phyloP scores from a whole-genome alignment of 306 rosid species.

The Cucurbita maxima region DNA sequence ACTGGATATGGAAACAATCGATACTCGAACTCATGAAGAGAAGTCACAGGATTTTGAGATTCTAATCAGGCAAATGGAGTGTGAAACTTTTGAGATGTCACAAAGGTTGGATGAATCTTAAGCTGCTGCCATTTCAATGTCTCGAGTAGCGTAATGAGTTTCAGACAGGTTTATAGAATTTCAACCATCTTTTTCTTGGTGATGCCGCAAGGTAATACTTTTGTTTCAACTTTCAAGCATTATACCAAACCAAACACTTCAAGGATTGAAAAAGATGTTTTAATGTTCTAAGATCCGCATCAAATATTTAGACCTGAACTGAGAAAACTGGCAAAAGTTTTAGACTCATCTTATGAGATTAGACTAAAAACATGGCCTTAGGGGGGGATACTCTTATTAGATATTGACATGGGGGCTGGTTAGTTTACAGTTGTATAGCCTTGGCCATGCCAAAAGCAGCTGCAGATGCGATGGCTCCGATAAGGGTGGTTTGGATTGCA shows the following conservation, averaged over 20 bases:
- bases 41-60: conserved; percentile 25
- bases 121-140: background rate
- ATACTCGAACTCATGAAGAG: conserved; percentile 12
- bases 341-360: background rate
- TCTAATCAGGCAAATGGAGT: conserved; percentile 36
- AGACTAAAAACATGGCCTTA: background rate
- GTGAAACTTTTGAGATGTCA: conserved; percentile 17
- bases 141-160: background rate
- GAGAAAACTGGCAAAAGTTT: background rate
- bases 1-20: conserved; percentile 35
- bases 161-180: background rate
- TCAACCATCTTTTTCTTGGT: background rate
- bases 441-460: conserved; percentile 77
- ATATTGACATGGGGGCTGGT: background rate
- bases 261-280: background rate
- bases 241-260: background rate
- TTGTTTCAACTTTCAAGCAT: conserved; percentile 1
- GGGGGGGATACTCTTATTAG: background rate
- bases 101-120: conserved; percentile 7
- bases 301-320: background rate
- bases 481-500: conserved; percentile 67
- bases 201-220: background rate
- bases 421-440: conserved; percentile 37
- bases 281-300: background rate
- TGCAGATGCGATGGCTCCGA: conserved; percentile 76